phyloP scores from a whole-genome alignment of 1,284 basidiomycete genomes.

The Inonotus obliquus region DNA sequence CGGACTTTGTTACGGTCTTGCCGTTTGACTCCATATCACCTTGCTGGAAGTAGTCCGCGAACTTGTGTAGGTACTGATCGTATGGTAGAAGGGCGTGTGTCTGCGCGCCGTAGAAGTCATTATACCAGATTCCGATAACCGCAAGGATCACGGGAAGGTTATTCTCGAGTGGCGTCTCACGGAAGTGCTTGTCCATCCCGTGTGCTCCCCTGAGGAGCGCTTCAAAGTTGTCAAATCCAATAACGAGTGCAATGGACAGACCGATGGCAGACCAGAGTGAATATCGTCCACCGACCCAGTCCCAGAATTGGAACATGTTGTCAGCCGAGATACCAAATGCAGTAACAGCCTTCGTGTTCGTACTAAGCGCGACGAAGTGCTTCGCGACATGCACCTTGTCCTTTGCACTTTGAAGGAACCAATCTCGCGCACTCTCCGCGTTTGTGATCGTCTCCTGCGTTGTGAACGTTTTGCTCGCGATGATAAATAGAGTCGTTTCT shows the following conservation, averaged over 20 bases:
- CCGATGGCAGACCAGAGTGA: conserved; percentile 98
- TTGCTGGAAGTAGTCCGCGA: conserved; percentile 99
- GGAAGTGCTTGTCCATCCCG: conserved; percentile 97
- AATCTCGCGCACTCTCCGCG: conserved; percentile 87
- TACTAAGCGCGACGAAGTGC: conserved; percentile 98
- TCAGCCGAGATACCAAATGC: conserved; percentile 89
- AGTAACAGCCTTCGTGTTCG: conserved; percentile 92
- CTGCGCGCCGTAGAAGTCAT: conserved; percentile 94
- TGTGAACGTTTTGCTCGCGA: conserved; percentile 98
- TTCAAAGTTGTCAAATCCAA: conserved; percentile 95
- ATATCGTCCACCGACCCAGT: conserved; percentile 99
- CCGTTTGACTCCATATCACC: conserved; percentile 99
- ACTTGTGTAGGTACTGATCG: conserved; percentile 98
- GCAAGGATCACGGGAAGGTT: conserved; percentile 93
- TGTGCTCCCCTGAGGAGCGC: conserved; percentile 89
- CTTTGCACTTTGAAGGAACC: conserved; percentile 86
- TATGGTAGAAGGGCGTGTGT: conserved; percentile 95
- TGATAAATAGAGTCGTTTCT: conserved; percentile 95
- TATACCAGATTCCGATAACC: conserved; percentile 96
- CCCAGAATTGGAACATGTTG: conserved; percentile 99
- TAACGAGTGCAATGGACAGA: conserved; percentile 87
- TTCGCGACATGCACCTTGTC: conserved; percentile 94
- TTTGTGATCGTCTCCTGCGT: conserved; percentile 99
- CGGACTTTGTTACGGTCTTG: conserved; percentile 93
- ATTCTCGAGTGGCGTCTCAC: conserved; percentile 79